These are phyloP conservation scores for Eucalyptus curtisii DNA, from an alignment of 345 rosid species.

Conservation along the genomic window DNA sequence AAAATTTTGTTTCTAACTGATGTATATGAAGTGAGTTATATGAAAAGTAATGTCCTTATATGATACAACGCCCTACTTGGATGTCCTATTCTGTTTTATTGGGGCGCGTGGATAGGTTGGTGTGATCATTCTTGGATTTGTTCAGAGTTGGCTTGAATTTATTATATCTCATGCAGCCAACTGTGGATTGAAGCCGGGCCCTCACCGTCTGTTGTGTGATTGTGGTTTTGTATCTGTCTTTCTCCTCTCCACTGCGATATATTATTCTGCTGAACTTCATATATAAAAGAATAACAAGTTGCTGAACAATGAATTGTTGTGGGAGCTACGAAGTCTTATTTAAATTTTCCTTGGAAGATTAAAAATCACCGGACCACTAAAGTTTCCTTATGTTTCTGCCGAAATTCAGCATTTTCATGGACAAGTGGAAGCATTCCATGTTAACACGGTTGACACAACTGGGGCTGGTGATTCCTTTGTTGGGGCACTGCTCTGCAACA, in stretches of 20 bases:
- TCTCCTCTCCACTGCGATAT: background rate
- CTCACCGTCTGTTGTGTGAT: background rate
- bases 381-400: background rate
- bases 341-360: background rate
- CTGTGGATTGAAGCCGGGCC: background rate
- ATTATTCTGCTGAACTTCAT: background rate
- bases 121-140: background rate
- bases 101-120: background rate
- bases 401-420: slow-evolving; percentile 59
- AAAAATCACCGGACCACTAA: background rate
- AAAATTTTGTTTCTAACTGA: background rate
- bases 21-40: background rate
- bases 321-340: background rate
- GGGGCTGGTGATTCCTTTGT: slow-evolving; percentile 97
- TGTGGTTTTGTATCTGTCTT: background rate
- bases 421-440: slow-evolving; percentile 67
- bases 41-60: background rate
- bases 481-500: slow-evolving; percentile 75
- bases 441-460: slow-evolving; percentile 73
- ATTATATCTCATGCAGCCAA: background rate
- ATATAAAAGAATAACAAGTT: background rate
- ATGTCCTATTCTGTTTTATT: background rate
- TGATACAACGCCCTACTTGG: background rate
- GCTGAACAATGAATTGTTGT: background rate
- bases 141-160: background rate